Evolutionary conservation across 257 asterid species (phyloP).

Genomic region (Fraxinus anomala): DNA sequence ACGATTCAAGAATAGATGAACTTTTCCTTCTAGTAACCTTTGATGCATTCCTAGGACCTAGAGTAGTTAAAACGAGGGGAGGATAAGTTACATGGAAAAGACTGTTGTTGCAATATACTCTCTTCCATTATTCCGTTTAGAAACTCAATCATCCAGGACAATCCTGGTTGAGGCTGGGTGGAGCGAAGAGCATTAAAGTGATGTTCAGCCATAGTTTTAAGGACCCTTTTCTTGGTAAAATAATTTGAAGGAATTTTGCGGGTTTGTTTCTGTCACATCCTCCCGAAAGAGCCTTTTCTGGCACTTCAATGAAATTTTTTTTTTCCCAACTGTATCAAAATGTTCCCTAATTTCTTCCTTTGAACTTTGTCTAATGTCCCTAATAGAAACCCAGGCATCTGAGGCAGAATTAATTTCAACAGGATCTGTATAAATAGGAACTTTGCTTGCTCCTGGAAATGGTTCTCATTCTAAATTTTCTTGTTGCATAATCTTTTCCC

Average conservation of each 20-base stretch:
- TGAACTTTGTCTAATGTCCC: slow-evolving; percentile 21
- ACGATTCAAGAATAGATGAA: slow-evolving; percentile 80
- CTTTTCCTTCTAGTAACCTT: slow-evolving; percentile 64
- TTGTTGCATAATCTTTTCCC: slow-evolving; percentile 46
- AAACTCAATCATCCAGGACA: slow-evolving; percentile 90
- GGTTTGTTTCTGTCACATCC: slow-evolving; percentile 32
- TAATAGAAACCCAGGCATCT: slow-evolving; percentile 47
- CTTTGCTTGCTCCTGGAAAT: slow-evolving; percentile 43
- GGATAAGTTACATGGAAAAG: slow-evolving; percentile 35
- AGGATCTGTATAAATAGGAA: slow-evolving; percentile 40
- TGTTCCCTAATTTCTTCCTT: slow-evolving; percentile 31
- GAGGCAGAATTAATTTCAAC: slow-evolving; percentile 45
- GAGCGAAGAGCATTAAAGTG: slow-evolving; percentile 69
- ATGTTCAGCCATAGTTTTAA: slow-evolving; percentile 47
- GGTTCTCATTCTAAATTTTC: slow-evolving; percentile 38
- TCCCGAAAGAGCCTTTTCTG: slow-evolving; percentile 40
- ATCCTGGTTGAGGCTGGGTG: slow-evolving; percentile 53
- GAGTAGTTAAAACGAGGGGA: no score
- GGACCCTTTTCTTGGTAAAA: slow-evolving; percentile 38
- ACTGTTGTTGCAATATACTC: slow-evolving; percentile 67
- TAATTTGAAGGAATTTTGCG: slow-evolving; percentile 34
- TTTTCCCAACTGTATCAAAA: slow-evolving; percentile 36
- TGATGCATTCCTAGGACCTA: slow-evolving; percentile 12
- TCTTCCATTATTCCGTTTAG: slow-evolving; percentile 85
- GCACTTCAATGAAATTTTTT: slow-evolving; percentile 28